Evolutionary conservation across 805 yeast species (phyloP).

Genomic region (Wickerhamiella alocasiicola): DNA sequence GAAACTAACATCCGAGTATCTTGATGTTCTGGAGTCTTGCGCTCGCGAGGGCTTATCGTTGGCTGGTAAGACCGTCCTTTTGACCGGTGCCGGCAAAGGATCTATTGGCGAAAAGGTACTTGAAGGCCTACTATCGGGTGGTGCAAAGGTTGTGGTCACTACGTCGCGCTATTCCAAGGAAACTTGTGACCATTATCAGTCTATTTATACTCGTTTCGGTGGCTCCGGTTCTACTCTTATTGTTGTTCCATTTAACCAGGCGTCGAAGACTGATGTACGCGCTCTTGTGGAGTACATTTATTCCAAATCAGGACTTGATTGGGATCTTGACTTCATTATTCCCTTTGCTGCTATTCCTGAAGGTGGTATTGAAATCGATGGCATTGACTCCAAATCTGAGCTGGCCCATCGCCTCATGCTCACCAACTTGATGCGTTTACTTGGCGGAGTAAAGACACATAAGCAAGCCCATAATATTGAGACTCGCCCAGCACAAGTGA

Average conservation of each 20-base stretch:
- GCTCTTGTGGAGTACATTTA: slow-evolving; percentile 77
- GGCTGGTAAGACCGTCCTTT: slow-evolving; percentile 74
- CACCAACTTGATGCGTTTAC: slow-evolving; percentile 82
- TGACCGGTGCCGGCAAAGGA: slow-evolving; percentile 98
- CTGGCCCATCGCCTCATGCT: slow-evolving; percentile 98
- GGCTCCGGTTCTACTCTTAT: slow-evolving; percentile 82
- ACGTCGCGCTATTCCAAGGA: slow-evolving; percentile 90
- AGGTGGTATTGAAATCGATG: slow-evolving; percentile 89
- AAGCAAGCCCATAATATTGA: slow-evolving; percentile 65
- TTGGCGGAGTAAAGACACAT: slow-evolving; percentile 80
- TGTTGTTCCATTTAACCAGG: slow-evolving; percentile 98
- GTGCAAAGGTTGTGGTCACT: slow-evolving; percentile 94
- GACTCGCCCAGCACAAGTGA: slow-evolving; percentile 97
- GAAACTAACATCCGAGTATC: slow-evolving; percentile 58
- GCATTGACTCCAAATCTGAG: slow-evolving; percentile 89
- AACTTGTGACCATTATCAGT: slow-evolving; percentile 92
- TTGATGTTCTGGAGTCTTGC: slow-evolving; percentile 85
- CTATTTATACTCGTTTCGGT: slow-evolving; percentile 84
- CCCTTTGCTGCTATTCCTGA: slow-evolving; percentile 99
- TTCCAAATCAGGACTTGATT: slow-evolving; percentile 66
- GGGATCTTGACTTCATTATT: slow-evolving; percentile 93
- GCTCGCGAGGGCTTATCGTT: slow-evolving; percentile 90
- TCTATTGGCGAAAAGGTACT: slow-evolving; percentile 96
- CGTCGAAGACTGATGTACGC: slow-evolving; percentile 86
- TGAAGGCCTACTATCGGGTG: slow-evolving; percentile 92